phyloP scores from a whole-genome alignment of 495 filamentous ascomycete species.

The Xylaria intraflava region DNA sequence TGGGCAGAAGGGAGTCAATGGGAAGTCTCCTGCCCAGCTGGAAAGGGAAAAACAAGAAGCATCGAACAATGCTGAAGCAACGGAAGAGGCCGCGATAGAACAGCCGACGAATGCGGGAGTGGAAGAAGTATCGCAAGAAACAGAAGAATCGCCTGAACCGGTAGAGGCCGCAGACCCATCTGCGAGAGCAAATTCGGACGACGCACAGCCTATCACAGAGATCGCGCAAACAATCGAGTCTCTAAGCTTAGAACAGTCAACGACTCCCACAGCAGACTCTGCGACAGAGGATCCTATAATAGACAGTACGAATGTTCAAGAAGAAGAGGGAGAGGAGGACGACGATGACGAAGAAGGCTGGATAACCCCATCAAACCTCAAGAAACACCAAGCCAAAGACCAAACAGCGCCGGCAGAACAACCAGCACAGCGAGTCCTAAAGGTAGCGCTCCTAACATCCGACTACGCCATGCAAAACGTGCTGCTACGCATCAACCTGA shows the following conservation, averaged over 20 bases:
- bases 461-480: conserved; percentile 99
- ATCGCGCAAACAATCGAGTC: conserved; percentile 20
- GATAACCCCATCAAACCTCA: conserved; percentile 93
- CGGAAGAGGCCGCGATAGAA: background rate
- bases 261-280: conserved; percentile 10
- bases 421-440: conserved; percentile 55
- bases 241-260: conserved; percentile 19
- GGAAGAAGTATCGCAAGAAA: background rate
- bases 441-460: conserved; percentile 81
- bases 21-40: conserved; percentile 49
- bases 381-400: conserved; percentile 67
- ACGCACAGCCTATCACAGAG: conserved; percentile 13
- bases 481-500: conserved; percentile 85
- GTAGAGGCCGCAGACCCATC: conserved; percentile 8
- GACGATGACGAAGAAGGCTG: conserved; percentile 70
- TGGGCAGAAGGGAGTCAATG: conserved; percentile 69
- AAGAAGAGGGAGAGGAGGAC: conserved; percentile 38
- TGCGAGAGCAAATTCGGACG: no score
- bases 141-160: background rate
- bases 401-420: conserved; percentile 33
- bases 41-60: conserved; percentile 19
- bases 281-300: conserved; percentile 4
- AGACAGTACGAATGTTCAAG: conserved; percentile 1
- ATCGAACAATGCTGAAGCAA: conserved; percentile 5
- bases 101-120: background rate